Base-by-base conservation (phyloP, 495 filamentous ascomycete species). In the Penicillium alfredii region DNA sequence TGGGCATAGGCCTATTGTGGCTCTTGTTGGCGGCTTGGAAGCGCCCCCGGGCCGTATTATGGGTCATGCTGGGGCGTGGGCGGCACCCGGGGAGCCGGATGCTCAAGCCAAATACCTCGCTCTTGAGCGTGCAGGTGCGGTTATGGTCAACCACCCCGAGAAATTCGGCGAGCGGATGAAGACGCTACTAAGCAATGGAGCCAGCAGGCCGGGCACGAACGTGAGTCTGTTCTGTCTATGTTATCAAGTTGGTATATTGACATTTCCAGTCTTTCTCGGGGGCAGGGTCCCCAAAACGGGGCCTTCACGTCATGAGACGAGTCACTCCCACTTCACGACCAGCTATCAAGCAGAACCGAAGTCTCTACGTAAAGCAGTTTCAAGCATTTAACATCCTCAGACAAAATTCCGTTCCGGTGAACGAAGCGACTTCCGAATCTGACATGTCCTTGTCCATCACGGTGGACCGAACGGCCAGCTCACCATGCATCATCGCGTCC, bases 41-140 rank as follows among this genome's bases (percentile, higher is more conserved):
- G 82, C 85, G 21, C 69, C 72, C 5, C 60, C 68, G 10, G 81
- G 82, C 1, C 72, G 74, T n/a, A 72, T 88, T 21, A 92, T 94
- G 87, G 88, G 88, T 12, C 88, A 94, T 60, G 84, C 86, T 9
- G 88, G 88, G 10, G 88, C 88, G 20, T 85, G 86, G 64, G 68
- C 74, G 19, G 69, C 77, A 0, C 66, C 76, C 6, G 80, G 81
- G 10, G 85, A 93, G 42, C 77, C 78, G 6, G 69, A 71, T 38
- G 76, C 81, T 0, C 59, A 62, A 18, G 67, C 66, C 9, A 93
- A 93, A 60, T 78, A 84, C 37, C 68, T 71, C 14, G 72, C 74
- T 10, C 70, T 93, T n/a, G 62, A 82, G 50, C 63, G 69, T 39
- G 85, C 78, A 10, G 86, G 86, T 4, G 83, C 77, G 0, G 76